Conservation (phyloP, 257 asterid genomes). For the Solanum neorickii region DNA sequence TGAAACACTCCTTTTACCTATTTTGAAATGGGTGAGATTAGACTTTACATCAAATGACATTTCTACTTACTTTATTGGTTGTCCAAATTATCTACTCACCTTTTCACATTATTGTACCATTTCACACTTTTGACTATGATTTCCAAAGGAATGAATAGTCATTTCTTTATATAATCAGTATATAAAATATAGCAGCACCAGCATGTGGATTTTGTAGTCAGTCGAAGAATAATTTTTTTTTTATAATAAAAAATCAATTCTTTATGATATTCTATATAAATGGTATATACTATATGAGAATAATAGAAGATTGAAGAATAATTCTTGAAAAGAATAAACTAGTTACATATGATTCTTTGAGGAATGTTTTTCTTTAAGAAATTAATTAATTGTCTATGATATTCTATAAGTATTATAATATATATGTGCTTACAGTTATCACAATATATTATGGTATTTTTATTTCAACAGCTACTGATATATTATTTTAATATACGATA, state of each 20-base stretch:
- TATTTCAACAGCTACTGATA: too few relatives aligned
- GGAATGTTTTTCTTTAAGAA: background rate
- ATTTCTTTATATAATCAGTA: too few relatives aligned
- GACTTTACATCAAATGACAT: background rate
- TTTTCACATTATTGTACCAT: background rate
- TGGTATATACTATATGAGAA: background rate
- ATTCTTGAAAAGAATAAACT: background rate
- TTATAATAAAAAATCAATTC: background rate
- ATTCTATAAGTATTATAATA: background rate
- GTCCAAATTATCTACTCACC: background rate
- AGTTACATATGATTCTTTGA: background rate
- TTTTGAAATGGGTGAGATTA: background rate
- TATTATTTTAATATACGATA: too few relatives aligned
- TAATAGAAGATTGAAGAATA: too few relatives aligned
- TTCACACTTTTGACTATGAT: background rate
- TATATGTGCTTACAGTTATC: background rate
- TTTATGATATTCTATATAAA: too few relatives aligned
- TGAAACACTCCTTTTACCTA: background rate
- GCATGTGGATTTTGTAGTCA: background rate
- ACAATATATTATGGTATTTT: too few relatives aligned
- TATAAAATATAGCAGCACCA: background rate
- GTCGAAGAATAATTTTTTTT: background rate
- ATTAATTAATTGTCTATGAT: too few relatives aligned
- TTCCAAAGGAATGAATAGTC: background rate
- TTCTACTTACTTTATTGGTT: background rate